phyloP scores from a whole-genome alignment of 805 yeast genomes.

The Candida boidinii region DNA sequence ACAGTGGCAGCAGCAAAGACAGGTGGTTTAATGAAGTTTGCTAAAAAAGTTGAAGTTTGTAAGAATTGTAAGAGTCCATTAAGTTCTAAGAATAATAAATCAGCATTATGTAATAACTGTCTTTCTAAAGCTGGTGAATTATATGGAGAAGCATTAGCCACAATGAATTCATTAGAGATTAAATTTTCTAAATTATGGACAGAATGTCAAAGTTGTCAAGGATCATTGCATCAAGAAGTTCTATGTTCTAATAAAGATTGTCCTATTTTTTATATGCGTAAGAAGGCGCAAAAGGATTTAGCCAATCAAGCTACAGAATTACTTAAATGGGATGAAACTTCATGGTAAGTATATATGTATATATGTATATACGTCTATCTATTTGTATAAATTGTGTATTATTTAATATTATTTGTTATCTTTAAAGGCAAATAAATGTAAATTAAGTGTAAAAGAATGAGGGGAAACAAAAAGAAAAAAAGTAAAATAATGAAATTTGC shows the following conservation, averaged over 20 bases:
- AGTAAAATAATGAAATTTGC: too few species aligned
- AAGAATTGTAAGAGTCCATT: conserved; percentile 83
- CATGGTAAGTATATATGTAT: conserved; percentile 30
- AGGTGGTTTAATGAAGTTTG: conserved; percentile 84
- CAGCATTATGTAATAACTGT: conserved; percentile 80
- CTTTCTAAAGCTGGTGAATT: conserved; percentile 61
- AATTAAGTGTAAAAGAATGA: too few species aligned
- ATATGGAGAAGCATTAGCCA: conserved; percentile 73
- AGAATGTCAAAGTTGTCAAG: conserved; percentile 96
- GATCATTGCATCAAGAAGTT: conserved; percentile 91
- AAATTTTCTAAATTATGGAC: conserved; percentile 92
- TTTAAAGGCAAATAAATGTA: too few species aligned
- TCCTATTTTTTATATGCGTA: conserved; percentile 96
- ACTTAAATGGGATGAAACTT: conserved; percentile 54
- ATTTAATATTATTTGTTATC: too few species aligned
- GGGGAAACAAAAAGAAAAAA: too few species aligned
- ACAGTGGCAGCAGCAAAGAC: conserved; percentile 64
- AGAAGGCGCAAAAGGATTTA: conserved; percentile 71
- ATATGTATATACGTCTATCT: not conserved
- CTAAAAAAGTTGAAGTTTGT: conserved; percentile 82
- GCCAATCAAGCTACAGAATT: conserved; percentile 48
- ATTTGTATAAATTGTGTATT: not conserved
- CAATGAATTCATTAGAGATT: conserved; percentile 70
- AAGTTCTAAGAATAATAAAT: conserved; percentile 39
- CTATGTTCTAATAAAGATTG: conserved; percentile 93